Percentiles rank a stretch among this genome's conserved stretches.
phyloP scores from a whole-genome alignment of 139 green algal species.

The Chlamydomonas urium region DNA sequence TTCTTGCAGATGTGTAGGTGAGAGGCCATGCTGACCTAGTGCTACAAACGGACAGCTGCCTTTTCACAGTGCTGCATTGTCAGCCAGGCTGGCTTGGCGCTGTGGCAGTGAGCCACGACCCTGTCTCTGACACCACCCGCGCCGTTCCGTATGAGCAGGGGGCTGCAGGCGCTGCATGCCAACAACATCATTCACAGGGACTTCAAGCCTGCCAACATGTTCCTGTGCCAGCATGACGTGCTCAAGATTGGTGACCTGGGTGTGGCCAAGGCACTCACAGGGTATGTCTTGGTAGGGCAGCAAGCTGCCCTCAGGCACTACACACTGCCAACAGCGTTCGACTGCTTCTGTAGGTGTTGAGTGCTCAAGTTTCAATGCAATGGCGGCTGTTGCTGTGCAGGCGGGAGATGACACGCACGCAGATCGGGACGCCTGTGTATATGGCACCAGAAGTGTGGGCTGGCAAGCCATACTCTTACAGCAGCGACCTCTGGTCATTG shows the following conservation, averaged over 20 bases:
- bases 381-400: no score
- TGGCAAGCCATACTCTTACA: constrained; percentile 68
- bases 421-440: constrained; percentile 78
- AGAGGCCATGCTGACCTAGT: no score
- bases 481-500: constrained; percentile 72
- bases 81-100: no score
- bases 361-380: no score
- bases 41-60: no score
- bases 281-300: no score
- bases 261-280: constrained; percentile 69
- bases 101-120: not conserved
- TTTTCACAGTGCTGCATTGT: no score
- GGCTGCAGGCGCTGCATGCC: constrained; percentile 58
- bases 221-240: constrained; percentile 55
- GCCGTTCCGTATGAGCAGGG: constrained; percentile 40
- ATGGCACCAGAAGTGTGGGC: constrained; percentile 82
- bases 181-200: constrained; percentile 69
- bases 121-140: no score
- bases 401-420: constrained; percentile 58
- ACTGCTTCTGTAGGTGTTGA: no score
- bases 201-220: constrained; percentile 74
- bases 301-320: no score
- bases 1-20: constrained; percentile 55
- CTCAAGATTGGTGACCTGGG: constrained; percentile 80
- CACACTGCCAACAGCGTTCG: no score